Percentiles rank a stretch among this genome's conserved stretches.
Evolutionary conservation across 345 rosid genomes (phyloP).

Genomic region (Salix koriyanagi): DNA sequence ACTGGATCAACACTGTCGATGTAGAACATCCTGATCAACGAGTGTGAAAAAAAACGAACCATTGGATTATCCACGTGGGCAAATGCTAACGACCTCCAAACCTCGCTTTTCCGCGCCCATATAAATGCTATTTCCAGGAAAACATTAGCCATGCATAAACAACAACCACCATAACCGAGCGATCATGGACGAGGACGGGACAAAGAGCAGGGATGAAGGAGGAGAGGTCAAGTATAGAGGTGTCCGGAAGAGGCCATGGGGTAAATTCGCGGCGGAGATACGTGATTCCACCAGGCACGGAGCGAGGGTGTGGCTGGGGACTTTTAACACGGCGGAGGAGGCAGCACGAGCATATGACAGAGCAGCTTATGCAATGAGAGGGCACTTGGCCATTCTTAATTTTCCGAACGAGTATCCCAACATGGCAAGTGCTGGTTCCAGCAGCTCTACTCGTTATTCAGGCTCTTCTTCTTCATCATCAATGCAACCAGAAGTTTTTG

Average conservation of each 20-base stretch:
- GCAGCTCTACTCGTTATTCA: not conserved
- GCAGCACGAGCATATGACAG: constrained; percentile 87
- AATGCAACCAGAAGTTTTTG: constrained; percentile 49
- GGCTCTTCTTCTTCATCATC: constrained; percentile 19
- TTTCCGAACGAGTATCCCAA: constrained; percentile 69
- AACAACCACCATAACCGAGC: not conserved
- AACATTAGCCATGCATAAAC: constrained; percentile 29
- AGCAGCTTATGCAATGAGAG: constrained; percentile 84
- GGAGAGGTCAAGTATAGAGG: constrained; percentile 59
- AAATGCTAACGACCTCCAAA: not conserved
- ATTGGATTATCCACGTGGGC: constrained; percentile 17
- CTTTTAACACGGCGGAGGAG: constrained; percentile 81
- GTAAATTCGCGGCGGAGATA: constrained; percentile 89
- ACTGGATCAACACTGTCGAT: constrained; percentile 26
- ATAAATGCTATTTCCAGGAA: constrained; percentile 9
- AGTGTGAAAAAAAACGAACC: not conserved
- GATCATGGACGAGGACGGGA: constrained; percentile 29
- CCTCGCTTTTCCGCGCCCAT: constrained; percentile 2
- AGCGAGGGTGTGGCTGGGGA: constrained; percentile 85
- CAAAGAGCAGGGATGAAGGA: not conserved
- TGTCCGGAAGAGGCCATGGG: constrained; percentile 82
- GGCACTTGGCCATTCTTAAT: constrained; percentile 68
- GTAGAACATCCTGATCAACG: no score
- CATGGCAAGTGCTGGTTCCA: not conserved
- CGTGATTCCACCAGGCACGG: constrained; percentile 71